Conservation (phyloP, 2,329 filamentous ascomycete species). For the Botrytis paeoniae region DNA sequence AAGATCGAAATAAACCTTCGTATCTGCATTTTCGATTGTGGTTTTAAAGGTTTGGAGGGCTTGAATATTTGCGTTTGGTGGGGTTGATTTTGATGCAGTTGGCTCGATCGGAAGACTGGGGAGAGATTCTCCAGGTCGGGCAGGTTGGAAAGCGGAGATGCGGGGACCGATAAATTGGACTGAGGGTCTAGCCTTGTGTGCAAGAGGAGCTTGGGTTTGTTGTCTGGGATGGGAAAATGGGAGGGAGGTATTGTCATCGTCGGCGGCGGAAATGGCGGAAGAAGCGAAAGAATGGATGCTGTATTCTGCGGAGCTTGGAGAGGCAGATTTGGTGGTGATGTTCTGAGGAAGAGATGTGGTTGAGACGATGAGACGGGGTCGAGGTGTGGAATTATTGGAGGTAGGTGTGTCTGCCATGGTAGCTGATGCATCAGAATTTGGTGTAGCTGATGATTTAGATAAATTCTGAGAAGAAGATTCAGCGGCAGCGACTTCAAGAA, state of each 20-base stretch:
- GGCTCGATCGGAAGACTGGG: no score
- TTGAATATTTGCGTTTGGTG: background rate
- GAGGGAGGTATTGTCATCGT: no score
- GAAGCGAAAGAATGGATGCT: conserved; percentile 12
- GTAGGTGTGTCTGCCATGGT: background rate
- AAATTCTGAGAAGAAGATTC: background rate
- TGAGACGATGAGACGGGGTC: background rate
- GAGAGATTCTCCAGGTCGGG: background rate
- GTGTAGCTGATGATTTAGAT: background rate
- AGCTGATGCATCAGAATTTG: background rate
- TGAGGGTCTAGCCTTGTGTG: background rate
- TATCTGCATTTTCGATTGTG: background rate
- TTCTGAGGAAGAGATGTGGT: background rate
- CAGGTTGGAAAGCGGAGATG: background rate
- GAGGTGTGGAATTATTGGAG: background rate
- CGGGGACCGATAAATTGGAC: background rate
- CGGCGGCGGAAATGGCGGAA: background rate
- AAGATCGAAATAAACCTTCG: conserved; percentile 3
- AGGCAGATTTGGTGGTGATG: background rate
- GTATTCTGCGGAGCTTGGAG: conserved; percentile 4
- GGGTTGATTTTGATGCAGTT: background rate
- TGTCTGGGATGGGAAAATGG: no score
- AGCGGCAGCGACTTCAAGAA: background rate
- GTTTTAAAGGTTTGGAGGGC: background rate
- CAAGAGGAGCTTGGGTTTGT: no score